phyloP scores from a whole-genome alignment of 768 basidiomycete species.

The Cystofilobasidium macerans region DNA sequence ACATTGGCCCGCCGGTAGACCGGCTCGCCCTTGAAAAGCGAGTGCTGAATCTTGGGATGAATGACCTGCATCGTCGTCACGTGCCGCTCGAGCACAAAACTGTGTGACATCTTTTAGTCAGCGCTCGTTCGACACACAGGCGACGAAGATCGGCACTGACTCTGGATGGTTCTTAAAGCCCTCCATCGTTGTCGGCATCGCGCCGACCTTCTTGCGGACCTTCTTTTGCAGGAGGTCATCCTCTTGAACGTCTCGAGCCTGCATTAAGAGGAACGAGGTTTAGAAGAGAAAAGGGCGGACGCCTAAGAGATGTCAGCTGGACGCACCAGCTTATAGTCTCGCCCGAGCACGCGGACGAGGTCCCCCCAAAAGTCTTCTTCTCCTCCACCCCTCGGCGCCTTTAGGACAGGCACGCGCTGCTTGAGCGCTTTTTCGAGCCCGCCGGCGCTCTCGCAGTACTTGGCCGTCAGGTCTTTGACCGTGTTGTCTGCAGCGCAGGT shows the following conservation, averaged over 20 bases:
- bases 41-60: conserved; percentile 61
- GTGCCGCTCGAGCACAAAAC: conserved; percentile 76
- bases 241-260: conserved; percentile 89
- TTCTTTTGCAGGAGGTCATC: conserved; percentile 74
- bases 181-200: conserved; percentile 78
- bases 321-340: conserved; percentile 74
- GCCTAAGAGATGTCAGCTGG: background rate
- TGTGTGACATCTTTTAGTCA: conserved; percentile 33
- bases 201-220: conserved; percentile 51
- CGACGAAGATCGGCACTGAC: conserved; percentile 43
- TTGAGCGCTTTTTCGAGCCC: conserved; percentile 52
- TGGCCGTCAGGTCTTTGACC: conserved; percentile 77
- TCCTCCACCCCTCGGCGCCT: conserved; percentile 35
- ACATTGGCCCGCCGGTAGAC: conserved; percentile 81
- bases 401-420: conserved; percentile 39
- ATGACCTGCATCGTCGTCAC: conserved; percentile 79
- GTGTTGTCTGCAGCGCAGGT: conserved; percentile 69
- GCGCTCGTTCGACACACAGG: background rate
- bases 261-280: conserved; percentile 16
- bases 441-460: conserved; percentile 58
- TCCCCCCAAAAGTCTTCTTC: conserved; percentile 67
- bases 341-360: conserved; percentile 51
- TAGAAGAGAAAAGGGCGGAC: background rate
- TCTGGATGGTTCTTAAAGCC: conserved; percentile 96
- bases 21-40: conserved; percentile 72